Percentiles rank a stretch among this genome's conserved stretches.
Evolutionary conservation across 805 yeast species (phyloP).

Genomic region (Isabelozyma pseudorhagii): DNA sequence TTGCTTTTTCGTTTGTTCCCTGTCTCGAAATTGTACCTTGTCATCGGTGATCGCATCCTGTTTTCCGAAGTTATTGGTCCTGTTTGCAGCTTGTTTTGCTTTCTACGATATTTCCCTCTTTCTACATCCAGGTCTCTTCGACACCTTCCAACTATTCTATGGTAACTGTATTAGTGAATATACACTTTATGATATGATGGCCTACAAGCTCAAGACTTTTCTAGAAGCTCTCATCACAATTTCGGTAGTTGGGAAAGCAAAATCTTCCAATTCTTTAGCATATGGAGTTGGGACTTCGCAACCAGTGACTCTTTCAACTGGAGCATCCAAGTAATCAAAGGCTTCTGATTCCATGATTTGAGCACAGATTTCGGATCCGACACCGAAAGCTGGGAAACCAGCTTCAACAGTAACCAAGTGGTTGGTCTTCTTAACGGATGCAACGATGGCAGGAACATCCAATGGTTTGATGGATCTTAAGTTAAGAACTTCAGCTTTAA

Average conservation of each 20-base stretch:
- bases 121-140: too few relatives aligned
- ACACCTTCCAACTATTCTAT: neutral
- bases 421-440: slow-evolving; percentile 93
- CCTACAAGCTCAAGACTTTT: slow-evolving; percentile 69
- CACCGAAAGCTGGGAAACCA: slow-evolving; percentile 97
- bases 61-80: too few relatives aligned
- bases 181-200: neutral
- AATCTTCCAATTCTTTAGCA: slow-evolving; percentile 92
- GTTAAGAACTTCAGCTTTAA: slow-evolving; percentile 90
- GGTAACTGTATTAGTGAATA: neutral
- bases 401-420: slow-evolving; percentile 95
- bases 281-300: slow-evolving; percentile 99
- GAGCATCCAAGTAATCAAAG: slow-evolving; percentile 97
- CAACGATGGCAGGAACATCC: slow-evolving; percentile 81
- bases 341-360: slow-evolving; percentile 98
- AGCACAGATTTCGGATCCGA: slow-evolving; percentile 97
- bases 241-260: slow-evolving; percentile 97
- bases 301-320: slow-evolving; percentile 97
- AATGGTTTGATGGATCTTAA: slow-evolving; percentile 96
- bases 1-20: too few relatives aligned
- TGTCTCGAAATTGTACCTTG: too few relatives aligned
- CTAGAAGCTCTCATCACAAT: slow-evolving; percentile 83
- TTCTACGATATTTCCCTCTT: too few relatives aligned
- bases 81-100: too few relatives aligned
- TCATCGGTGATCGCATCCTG: too few relatives aligned